Percentiles rank a stretch among this genome's conserved stretches.
These are phyloP conservation scores for Amaranthus palmeri DNA, from an alignment of 148 eudicot species.

Conservation along the genomic window DNA sequence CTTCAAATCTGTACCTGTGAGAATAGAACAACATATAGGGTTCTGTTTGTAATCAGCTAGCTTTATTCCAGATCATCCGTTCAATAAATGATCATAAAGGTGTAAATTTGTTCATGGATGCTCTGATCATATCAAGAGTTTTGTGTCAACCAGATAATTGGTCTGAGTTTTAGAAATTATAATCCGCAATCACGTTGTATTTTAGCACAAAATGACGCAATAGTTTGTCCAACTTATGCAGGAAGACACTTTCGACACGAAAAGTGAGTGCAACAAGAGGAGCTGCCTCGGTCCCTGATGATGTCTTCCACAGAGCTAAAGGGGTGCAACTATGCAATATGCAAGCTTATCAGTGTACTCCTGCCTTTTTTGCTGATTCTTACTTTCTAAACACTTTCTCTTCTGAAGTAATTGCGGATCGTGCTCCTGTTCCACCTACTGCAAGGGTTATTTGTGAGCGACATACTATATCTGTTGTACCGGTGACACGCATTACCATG, in stretches of 20 bases:
- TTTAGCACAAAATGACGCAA: neutral
- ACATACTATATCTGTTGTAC: conserved; percentile 83
- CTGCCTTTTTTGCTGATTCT: conserved; percentile 89
- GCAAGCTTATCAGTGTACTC: conserved; percentile 92
- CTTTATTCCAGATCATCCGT: neutral
- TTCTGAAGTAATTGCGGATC: conserved; percentile 84
- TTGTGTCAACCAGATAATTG: neutral
- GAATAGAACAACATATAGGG: no score
- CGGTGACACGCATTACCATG: conserved; percentile 90
- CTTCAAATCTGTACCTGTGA: no score
- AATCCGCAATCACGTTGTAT: neutral
- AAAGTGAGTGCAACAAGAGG: conserved; percentile 86
- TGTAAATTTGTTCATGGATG: neutral
- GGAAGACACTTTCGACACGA: conserved; percentile 75
- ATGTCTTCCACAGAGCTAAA: conserved; percentile 92
- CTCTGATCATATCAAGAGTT: neutral
- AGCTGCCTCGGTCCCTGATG: conserved; percentile 96
- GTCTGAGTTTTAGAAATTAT: neutral
- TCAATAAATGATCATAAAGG: neutral
- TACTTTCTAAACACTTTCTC: conserved; percentile 87
- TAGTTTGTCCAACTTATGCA: conserved; percentile 14
- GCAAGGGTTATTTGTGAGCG: conserved; percentile 87
- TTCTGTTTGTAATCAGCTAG: neutral
- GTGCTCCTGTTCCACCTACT: conserved; percentile 63
- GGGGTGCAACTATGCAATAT: conserved; percentile 89